Percentiles rank a stretch among this genome's conserved stretches.
Evolutionary conservation across 2,329 filamentous ascomycete genomes (phyloP).

Genomic region (Venturia carpophila): DNA sequence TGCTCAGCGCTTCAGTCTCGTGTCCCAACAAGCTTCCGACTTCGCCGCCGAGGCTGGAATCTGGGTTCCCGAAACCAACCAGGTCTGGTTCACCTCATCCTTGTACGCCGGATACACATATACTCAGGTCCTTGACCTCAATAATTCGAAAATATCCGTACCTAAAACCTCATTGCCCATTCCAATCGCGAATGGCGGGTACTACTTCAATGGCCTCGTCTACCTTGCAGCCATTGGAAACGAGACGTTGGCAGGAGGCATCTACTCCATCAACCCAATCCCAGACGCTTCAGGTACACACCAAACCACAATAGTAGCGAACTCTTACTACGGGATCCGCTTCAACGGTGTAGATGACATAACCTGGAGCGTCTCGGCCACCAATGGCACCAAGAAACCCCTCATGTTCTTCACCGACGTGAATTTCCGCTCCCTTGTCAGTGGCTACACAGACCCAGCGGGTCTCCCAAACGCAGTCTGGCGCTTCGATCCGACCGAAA

Average conservation of each 20-base stretch:
- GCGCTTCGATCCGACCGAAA: conserved; percentile 9
- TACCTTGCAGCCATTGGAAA: conserved; percentile 20
- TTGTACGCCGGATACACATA: neutral
- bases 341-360: conserved; percentile 21
- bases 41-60: conserved; percentile 26
- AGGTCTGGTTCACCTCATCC: conserved; percentile 23
- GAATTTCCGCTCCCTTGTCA: neutral
- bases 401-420: conserved; percentile 21
- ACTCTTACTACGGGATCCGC: conserved; percentile 20
- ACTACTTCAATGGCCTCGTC: conserved; percentile 23
- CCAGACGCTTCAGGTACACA: conserved; percentile 12
- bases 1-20: neutral
- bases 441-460: neutral
- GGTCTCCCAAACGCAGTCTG: conserved; percentile 13
- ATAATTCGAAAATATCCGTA: neutral
- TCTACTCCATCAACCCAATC: conserved; percentile 18
- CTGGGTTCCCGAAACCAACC: conserved; percentile 24
- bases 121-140: conserved; percentile 6
- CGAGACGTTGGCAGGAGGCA: conserved; percentile 21
- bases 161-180: neutral
- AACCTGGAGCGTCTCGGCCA: conserved; percentile 12
- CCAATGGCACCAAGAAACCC: conserved; percentile 14
- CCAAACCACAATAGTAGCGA: conserved; percentile 18
- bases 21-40: neutral
- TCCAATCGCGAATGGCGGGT: conserved; percentile 24